Percentiles rank a stretch among this genome's conserved stretches.
Evolutionary conservation across 148 eudicot genomes (phyloP).

Genomic region (Cornus suecica): DNA sequence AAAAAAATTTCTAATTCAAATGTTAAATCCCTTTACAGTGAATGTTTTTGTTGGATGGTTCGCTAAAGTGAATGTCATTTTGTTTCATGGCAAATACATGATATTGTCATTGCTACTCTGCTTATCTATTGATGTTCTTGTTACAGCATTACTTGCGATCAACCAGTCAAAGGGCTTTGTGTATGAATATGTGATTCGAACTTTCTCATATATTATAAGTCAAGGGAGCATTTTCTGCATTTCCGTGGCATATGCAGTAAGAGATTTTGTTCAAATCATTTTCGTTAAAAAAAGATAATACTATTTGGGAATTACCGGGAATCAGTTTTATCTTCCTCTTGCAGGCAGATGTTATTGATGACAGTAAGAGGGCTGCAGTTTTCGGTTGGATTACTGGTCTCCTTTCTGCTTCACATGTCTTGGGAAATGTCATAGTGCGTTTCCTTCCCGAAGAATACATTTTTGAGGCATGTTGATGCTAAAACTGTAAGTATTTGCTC

Average conservation of each 20-base stretch:
- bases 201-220: slow-evolving; percentile 70
- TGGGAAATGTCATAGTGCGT: slow-evolving; percentile 76
- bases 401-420: slow-evolving; percentile 73
- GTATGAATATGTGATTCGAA: slow-evolving; percentile 76
- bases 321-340: slow-evolving; percentile 3
- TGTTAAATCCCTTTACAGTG: background rate
- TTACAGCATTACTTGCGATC: slow-evolving; percentile 72
- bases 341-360: slow-evolving; percentile 80
- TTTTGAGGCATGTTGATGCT: slow-evolving; percentile 53
- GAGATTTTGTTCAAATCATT: slow-evolving; percentile 18
- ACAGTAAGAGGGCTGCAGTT: slow-evolving; percentile 63
- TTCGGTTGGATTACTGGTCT: slow-evolving; percentile 91
- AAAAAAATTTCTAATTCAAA: too few species aligned
- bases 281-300: background rate
- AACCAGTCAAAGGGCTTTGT: slow-evolving; percentile 58
- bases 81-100: background rate
- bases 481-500: background rate
- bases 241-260: slow-evolving; percentile 88
- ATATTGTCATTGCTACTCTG: background rate
- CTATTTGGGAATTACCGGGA: background rate
- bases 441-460: slow-evolving; percentile 77
- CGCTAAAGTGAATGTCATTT: too few species aligned
- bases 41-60: background rate
- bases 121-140: background rate
- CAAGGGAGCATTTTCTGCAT: slow-evolving; percentile 96